Percentiles rank a stretch among this genome's conserved stretches.
These are phyloP conservation scores for Dendrocalamus latiflorus DNA, from an alignment of 202 grass and related monocot genomes.

Conservation along the genomic window DNA sequence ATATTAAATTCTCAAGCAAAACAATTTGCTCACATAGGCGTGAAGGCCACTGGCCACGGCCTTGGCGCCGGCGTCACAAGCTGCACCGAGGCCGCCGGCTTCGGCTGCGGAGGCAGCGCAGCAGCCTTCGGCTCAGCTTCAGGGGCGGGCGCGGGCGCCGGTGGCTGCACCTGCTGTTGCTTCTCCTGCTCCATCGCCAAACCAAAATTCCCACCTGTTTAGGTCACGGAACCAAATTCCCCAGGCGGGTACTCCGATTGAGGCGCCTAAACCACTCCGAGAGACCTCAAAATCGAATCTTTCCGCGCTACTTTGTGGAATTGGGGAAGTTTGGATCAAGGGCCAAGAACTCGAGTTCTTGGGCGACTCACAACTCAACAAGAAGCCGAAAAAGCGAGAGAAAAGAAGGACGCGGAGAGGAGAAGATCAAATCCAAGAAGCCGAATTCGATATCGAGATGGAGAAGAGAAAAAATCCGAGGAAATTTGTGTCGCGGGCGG, in stretches of 20 bases:
- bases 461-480: neutral
- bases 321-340: constrained; percentile 39
- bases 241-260: constrained; percentile 10
- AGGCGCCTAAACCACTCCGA: neutral
- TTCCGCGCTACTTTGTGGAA: neutral
- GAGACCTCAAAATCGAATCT: neutral
- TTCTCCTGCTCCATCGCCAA: constrained; percentile 41
- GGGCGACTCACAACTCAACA: constrained; percentile 8
- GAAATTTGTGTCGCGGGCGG: constrained; percentile 15
- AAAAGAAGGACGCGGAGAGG: neutral
- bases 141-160: neutral
- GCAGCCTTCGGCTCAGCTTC: too few relatives aligned
- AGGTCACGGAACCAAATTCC: constrained; percentile 28
- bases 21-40: too few relatives aligned
- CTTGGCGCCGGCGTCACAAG: too few relatives aligned
- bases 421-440: constrained; percentile 19
- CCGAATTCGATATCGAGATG: constrained; percentile 6
- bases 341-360: constrained; percentile 25
- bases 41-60: too few relatives aligned
- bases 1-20: too few relatives aligned
- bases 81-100: too few relatives aligned
- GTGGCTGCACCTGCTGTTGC: constrained; percentile 8
- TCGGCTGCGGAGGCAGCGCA: too few relatives aligned
- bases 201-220: constrained; percentile 19
- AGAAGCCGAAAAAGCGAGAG: neutral